phyloP scores from a whole-genome alignment of 1,139 yeast species.

The Nakaseomyces kungkrabaensis region DNA sequence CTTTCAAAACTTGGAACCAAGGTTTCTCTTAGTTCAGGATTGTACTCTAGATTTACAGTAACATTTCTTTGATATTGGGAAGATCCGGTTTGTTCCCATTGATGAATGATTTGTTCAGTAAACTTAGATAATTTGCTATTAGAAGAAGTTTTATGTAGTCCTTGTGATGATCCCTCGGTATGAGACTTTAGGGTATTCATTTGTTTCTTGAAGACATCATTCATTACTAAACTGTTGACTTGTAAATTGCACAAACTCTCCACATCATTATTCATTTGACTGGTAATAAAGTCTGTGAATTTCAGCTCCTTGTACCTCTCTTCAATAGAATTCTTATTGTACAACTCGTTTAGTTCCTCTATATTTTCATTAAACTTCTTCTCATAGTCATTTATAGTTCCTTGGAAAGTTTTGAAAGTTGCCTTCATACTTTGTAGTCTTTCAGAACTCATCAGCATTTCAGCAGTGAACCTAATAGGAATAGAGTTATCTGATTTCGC shows the following conservation, averaged over 20 bases:
- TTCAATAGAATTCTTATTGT: constrained; percentile 10
- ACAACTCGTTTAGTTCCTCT: constrained; percentile 11
- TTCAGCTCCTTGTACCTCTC: constrained; percentile 12
- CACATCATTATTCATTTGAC: constrained; percentile 15
- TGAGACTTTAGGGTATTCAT: constrained; percentile 11
- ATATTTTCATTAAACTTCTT: constrained; percentile 12
- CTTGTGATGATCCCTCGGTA: constrained; percentile 1
- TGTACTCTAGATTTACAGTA: constrained; percentile 17
- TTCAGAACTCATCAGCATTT: constrained; percentile 15
- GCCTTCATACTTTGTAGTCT: constrained; percentile 10
- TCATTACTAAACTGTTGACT: constrained; percentile 11
- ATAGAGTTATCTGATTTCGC: constrained; percentile 26
- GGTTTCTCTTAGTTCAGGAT: constrained; percentile 27
- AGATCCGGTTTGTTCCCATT: constrained; percentile 11
- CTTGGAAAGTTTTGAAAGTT: constrained; percentile 8
- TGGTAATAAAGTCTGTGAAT: constrained; percentile 18
- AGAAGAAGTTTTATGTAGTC: neutral
- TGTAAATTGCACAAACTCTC: constrained; percentile 19
- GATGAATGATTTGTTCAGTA: constrained; percentile 10
- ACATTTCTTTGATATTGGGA: constrained; percentile 12
- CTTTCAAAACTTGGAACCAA: constrained; percentile 46
- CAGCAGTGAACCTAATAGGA: constrained; percentile 27
- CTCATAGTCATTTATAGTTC: constrained; percentile 10
- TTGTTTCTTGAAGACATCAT: constrained; percentile 20
- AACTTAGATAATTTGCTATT: constrained; percentile 9